Evolutionary conservation across 192 early-diverging fungal species (phyloP).

Genomic region (Polychytrium aggregatum): DNA sequence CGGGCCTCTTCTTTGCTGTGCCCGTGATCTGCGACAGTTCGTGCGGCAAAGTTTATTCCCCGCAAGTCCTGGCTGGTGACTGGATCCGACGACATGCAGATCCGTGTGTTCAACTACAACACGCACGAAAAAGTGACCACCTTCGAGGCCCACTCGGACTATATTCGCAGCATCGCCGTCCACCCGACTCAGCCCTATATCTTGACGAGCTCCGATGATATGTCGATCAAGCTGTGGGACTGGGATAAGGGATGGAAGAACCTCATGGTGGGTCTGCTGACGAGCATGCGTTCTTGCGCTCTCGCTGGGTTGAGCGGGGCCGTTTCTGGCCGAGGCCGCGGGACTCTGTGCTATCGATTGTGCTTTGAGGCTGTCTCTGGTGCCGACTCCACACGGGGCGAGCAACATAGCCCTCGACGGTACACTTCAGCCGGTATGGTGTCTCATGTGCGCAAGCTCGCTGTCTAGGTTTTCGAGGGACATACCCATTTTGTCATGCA

Average conservation of each 20-base stretch:
- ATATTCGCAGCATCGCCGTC: constrained; percentile 91
- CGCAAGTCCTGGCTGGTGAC: constrained; percentile 95
- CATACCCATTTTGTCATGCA: constrained; percentile 98
- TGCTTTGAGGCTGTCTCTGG: not conserved
- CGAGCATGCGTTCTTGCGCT: not conserved
- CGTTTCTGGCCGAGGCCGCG: too few species aligned
- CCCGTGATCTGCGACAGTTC: constrained; percentile 48
- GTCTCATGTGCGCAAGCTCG: not conserved
- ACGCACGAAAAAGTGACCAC: constrained; percentile 94
- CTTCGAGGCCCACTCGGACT: constrained; percentile 95
- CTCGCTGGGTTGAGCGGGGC: constrained; percentile 4
- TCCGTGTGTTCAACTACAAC: constrained; percentile 99
- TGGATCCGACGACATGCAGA: constrained; percentile 94
- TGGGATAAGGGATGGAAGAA: constrained; percentile 99
- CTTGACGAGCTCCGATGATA: constrained; percentile 91
- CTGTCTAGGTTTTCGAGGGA: constrained; percentile 75
- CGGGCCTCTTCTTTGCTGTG: not conserved
- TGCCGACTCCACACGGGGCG: too few species aligned
- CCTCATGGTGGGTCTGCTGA: constrained; percentile 49
- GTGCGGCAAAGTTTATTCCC: constrained; percentile 93
- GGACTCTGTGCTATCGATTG: not conserved
- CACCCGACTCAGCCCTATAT: constrained; percentile 93
- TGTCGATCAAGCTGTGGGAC: constrained; percentile 97
- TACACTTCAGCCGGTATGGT: not conserved
- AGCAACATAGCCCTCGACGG: not conserved